Evolutionary conservation across 345 rosid species (phyloP).

Genomic region (Populus euphratica): DNA sequence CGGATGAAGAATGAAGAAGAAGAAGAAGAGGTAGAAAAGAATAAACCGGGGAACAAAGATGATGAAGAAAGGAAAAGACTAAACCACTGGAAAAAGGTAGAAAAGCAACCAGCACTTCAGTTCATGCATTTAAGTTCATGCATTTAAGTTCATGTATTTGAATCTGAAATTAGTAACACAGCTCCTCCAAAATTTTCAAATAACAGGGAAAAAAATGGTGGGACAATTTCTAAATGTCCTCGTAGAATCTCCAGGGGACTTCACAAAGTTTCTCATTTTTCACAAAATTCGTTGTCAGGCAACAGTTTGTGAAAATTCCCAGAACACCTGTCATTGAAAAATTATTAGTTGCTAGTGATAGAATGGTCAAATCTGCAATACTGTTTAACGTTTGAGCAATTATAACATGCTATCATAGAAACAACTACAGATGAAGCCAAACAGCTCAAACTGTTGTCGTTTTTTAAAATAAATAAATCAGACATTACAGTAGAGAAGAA

Average conservation of each 20-base stretch:
- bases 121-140: not conserved
- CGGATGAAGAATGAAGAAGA: not conserved
- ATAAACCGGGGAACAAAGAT: not conserved
- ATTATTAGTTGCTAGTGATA: not conserved
- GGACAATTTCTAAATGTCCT: not conserved
- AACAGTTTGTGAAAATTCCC: not conserved
- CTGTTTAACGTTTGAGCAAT: too few species aligned
- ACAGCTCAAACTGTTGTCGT: not conserved
- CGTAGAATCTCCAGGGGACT: not conserved
- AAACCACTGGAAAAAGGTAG: not conserved
- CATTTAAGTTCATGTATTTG: not conserved
- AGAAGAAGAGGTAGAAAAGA: too few species aligned
- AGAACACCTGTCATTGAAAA: too few species aligned
- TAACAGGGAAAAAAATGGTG: too few species aligned
- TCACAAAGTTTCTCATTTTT: not conserved
- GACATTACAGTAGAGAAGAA: not conserved
- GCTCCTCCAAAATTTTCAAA: too few species aligned
- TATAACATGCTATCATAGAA: not conserved
- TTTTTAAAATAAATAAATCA: not conserved
- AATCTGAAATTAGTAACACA: too few species aligned
- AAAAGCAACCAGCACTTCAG: not conserved
- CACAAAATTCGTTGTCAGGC: not conserved
- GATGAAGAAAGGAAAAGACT: not conserved
- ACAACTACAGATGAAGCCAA: not conserved
- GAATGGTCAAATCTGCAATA: not conserved